phyloP scores from a whole-genome alignment of 768 basidiomycete species.

The Floccularia luteovirens region DNA sequence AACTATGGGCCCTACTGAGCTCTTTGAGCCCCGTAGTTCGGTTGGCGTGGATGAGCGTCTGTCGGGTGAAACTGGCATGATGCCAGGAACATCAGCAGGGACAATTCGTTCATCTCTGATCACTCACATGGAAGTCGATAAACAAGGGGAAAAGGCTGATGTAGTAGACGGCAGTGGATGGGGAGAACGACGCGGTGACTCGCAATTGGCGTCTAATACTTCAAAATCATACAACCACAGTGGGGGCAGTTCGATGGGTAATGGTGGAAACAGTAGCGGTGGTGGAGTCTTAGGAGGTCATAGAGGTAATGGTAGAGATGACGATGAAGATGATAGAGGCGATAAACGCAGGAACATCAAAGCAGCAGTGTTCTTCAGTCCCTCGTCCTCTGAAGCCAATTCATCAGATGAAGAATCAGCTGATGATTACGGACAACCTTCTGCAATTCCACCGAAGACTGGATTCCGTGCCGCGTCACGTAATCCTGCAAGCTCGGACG shows the following conservation, averaged over 20 bases:
- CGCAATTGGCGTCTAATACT: slow-evolving; percentile 2
- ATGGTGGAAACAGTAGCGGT: slow-evolving; percentile 9
- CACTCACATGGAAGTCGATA: slow-evolving; percentile 5
- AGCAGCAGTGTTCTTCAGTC: slow-evolving; percentile 23
- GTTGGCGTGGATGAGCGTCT: neutral
- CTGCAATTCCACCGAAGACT: neutral
- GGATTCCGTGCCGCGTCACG: slow-evolving; percentile 1
- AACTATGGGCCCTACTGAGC: slow-evolving; percentile 17
- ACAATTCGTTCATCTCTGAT: slow-evolving; percentile 27
- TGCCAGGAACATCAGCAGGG: slow-evolving; percentile 36
- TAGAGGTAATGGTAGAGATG: slow-evolving; percentile 12
- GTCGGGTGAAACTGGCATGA: neutral
- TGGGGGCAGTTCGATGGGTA: slow-evolving; percentile 6
- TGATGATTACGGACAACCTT: slow-evolving; percentile 3
- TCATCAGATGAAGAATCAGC: slow-evolving; percentile 5
- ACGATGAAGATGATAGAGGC: slow-evolving; percentile 30
- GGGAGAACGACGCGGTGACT: slow-evolving; percentile 8
- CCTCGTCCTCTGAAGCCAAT: slow-evolving; percentile 5
- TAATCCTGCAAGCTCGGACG: slow-evolving; percentile 20
- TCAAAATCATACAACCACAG: slow-evolving; percentile 5
- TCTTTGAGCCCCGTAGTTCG: neutral
- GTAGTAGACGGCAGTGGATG: slow-evolving; percentile 18
- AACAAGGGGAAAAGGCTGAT: slow-evolving; percentile 10
- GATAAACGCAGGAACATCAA: slow-evolving; percentile 22
- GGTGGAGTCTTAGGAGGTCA: neutral